Evolutionary conservation across 768 basidiomycete species (phyloP), one percentile per base, ranked within the genome.

Genomic region (Podaxis rugospora): DNA sequence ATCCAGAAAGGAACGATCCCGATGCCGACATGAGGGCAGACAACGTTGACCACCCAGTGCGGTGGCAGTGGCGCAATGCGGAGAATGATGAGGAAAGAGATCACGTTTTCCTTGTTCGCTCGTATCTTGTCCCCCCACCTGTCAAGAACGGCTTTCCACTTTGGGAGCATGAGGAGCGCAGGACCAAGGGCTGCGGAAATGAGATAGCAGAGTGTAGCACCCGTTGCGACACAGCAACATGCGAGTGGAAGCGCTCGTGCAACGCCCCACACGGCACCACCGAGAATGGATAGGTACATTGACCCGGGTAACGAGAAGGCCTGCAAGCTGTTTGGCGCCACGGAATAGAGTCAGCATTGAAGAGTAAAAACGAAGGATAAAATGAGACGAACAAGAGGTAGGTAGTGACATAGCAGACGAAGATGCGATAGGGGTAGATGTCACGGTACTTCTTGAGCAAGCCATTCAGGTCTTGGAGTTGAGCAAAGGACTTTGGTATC

Each of bases 231-330:
- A 72, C 93, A 96, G 65, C 88, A 83, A 67, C 95, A 98, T 9
- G 90, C 90, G n/a, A 98, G 82, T 4, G 92, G 89, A 4, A 98
- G 80, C 0, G 95, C 95, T 10, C 86, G 76, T 2, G 91, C 75
- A 28, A 96, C 88, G 40, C 95, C 95, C 88, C 94, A 98, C 3
- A 97, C 90, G 0, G 96, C 96, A 36, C 96, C 96, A 18, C 92
- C 95, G 11, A 98, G 86, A 68, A 98, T 97, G 56, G 94, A 94
- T 51, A 98, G 84, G 70, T 98, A 98, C 95, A 98, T 96, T 46
- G 94, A 96, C 1, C 95, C 95, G 0, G 96, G 95, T 13, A 98
- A 82, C 5, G 95, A 95, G 75, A 98, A 98, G 0, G 94, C 93
- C 79, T 98, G 95, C 5, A 98, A 80, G 75, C 95, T 96, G 61